Percentiles rank a stretch among this genome's conserved stretches.
Evolutionary conservation across 2,329 filamentous ascomycete species (phyloP).

Genomic region (Paraphoma chrysanthemicola): DNA sequence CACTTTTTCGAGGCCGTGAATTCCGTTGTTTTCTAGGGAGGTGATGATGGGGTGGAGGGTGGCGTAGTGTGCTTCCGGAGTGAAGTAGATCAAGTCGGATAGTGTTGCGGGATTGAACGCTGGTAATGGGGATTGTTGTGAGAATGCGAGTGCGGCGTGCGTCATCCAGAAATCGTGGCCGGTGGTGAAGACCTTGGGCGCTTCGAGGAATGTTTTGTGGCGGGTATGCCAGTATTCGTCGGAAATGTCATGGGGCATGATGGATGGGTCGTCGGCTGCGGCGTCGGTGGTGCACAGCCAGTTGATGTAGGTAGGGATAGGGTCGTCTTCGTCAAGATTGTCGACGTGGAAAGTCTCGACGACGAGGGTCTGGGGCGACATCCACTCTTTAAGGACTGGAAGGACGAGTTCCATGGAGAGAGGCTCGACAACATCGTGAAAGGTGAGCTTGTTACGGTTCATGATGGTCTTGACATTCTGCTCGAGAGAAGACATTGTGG

Average conservation of each 20-base stretch:
- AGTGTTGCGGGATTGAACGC: not conserved
- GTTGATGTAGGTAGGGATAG: not conserved
- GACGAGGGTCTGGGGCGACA: not conserved
- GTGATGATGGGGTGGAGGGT: not conserved
- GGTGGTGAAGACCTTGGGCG: slow-evolving; percentile 10
- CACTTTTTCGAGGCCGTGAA: slow-evolving; percentile 20
- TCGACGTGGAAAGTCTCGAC: not conserved
- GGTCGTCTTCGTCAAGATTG: not conserved
- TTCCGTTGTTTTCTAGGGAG: not conserved
- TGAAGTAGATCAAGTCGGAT: not conserved
- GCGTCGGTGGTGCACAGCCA: not conserved
- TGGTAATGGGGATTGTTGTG: not conserved
- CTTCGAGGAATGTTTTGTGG: slow-evolving; percentile 7
- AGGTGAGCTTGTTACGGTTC: not conserved
- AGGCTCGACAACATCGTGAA: not conserved
- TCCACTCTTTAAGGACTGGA: not conserved
- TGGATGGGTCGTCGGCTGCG: not conserved
- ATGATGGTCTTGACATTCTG: not conserved
- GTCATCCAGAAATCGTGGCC: slow-evolving; percentile 9
- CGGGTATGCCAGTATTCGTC: slow-evolving; percentile 5
- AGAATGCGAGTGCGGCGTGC: slow-evolving; percentile 1
- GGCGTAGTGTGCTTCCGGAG: not conserved
- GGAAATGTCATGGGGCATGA: not conserved
- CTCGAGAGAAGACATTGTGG: not conserved
- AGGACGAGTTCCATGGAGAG: not conserved